Evolutionary conservation across 306 rosid species (phyloP).

Genomic region (Quercus suber): DNA sequence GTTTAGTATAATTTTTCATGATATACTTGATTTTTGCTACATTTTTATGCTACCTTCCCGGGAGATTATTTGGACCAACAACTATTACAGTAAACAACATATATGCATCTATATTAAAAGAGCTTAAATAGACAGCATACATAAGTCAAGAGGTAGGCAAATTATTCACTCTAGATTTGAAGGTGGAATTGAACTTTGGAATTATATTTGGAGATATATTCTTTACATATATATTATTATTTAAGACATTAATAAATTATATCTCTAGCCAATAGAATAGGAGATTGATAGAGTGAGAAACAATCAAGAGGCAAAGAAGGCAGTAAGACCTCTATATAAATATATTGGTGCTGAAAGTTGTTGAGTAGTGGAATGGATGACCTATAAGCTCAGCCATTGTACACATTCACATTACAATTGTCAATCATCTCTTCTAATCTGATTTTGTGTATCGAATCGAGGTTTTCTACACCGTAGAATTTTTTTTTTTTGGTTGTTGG

Average conservation of each 20-base stretch:
- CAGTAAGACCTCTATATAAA: slow-evolving; percentile 31
- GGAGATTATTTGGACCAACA: too few species aligned
- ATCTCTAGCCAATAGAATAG: neutral
- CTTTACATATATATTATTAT: neutral
- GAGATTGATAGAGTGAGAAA: neutral
- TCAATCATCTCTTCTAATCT: slow-evolving; percentile 12
- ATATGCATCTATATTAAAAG: too few species aligned
- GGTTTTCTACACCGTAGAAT: neutral
- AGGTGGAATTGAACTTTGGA: slow-evolving; percentile 13
- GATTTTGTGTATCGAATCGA: neutral
- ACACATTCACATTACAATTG: slow-evolving; percentile 12
- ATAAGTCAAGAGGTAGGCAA: slow-evolving; percentile 44
- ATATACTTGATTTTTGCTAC: too few species aligned
- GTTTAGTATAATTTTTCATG: too few species aligned
- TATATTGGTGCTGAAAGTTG: neutral
- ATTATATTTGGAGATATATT: neutral
- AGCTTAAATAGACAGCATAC: neutral
- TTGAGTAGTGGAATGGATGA: slow-evolving; percentile 34
- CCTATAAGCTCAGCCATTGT: slow-evolving; percentile 23
- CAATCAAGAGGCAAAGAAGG: slow-evolving; percentile 36
- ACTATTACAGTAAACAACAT: too few species aligned
- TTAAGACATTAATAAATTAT: slow-evolving; percentile 32
- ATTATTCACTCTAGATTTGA: slow-evolving; percentile 26
- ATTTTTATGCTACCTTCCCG: too few species aligned
- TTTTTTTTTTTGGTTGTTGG: neutral